Conservation (phyloP, 257 asterid genomes). For the Thymus quinquecostatus region DNA sequence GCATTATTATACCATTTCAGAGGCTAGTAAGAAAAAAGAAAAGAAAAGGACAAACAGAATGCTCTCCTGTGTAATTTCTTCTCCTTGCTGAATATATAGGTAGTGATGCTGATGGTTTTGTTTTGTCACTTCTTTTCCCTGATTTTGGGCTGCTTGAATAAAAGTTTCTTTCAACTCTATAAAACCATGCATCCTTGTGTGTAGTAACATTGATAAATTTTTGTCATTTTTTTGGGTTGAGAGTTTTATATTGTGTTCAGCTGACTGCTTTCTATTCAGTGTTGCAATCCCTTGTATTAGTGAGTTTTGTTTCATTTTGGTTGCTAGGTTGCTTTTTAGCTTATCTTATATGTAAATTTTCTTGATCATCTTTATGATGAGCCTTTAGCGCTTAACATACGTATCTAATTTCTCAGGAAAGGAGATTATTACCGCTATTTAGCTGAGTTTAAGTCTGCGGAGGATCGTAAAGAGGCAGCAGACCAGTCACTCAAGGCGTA, state of each 20-base stretch:
- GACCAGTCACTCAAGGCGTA: conserved; percentile 39
- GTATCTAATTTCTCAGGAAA: conserved; percentile 23
- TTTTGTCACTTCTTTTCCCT: background rate
- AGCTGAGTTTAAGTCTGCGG: conserved; percentile 33
- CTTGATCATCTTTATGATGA: background rate
- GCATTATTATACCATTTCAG: background rate
- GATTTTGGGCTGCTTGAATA: background rate
- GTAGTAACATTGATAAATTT: too few relatives aligned
- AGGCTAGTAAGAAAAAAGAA: background rate
- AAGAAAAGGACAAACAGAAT: background rate
- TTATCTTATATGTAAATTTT: background rate
- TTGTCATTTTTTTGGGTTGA: too few relatives aligned
- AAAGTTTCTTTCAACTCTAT: too few relatives aligned
- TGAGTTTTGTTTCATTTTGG: background rate
- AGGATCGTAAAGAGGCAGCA: conserved; percentile 38
- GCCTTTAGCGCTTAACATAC: conserved; percentile 7
- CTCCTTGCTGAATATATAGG: too few relatives aligned
- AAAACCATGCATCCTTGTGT: too few relatives aligned
- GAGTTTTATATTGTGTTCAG: background rate
- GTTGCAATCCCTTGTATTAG: background rate
- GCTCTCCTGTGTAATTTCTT: too few relatives aligned
- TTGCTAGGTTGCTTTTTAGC: background rate
- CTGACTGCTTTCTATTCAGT: background rate
- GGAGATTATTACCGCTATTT: conserved; percentile 37
- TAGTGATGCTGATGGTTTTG: too few relatives aligned